Evolutionary conservation across 2,329 filamentous ascomycete species (phyloP).

Genomic region (Pseudogymnoascus sp.): DNA sequence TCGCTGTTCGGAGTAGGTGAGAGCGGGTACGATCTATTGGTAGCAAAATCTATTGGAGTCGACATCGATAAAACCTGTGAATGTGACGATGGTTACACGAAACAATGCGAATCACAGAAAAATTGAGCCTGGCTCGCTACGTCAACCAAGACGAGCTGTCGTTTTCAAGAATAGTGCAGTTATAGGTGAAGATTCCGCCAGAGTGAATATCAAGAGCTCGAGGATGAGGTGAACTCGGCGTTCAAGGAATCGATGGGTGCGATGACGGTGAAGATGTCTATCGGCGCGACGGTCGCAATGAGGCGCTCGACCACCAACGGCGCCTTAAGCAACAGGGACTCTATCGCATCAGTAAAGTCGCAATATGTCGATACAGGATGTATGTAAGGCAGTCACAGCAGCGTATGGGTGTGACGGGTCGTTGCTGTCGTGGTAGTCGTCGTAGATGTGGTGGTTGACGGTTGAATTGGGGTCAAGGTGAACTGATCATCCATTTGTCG

Average conservation of each 20-base stretch:
- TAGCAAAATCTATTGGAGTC: background rate
- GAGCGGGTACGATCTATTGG: constrained; percentile 7
- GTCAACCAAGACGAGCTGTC: background rate
- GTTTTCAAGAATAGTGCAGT: background rate
- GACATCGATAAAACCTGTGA: constrained; percentile 9
- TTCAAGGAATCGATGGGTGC: constrained; percentile 1
- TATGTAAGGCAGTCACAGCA: background rate
- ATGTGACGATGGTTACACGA: constrained; percentile 7
- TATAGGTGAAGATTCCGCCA: background rate
- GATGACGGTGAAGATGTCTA: constrained; percentile 1
- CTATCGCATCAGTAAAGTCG: constrained; percentile 8
- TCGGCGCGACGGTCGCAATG: constrained; percentile 7
- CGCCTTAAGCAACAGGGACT: background rate
- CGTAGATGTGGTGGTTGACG: background rate
- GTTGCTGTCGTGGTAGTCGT: background rate
- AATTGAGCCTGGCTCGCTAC: constrained; percentile 1
- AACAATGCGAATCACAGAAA: background rate
- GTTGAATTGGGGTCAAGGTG: constrained; percentile 5
- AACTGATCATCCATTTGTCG: constrained; percentile 7
- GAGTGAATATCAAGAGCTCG: background rate
- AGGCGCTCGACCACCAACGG: constrained; percentile 7
- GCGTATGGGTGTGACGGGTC: background rate
- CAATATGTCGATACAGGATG: background rate
- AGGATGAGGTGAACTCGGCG: background rate
- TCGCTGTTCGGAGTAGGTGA: constrained; percentile 8